Base-by-base conservation (phyloP, 192 early-diverging fungal genomes). In the Irineochytrium annulatum region DNA sequence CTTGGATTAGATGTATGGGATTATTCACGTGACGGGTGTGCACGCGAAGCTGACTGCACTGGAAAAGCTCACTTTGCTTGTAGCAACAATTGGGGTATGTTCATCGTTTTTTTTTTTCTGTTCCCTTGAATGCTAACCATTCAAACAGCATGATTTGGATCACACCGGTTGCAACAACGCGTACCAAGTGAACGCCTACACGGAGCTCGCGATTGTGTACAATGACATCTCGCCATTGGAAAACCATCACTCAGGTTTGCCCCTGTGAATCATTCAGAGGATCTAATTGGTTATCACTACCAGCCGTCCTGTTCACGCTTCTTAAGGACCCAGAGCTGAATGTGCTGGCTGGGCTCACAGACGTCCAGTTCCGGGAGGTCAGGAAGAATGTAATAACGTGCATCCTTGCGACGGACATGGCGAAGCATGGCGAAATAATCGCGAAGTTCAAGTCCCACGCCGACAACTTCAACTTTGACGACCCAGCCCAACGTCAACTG, bases 341-440 rank as follows among this genome's bases (percentile, higher is more conserved):
- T 37, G 44, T 78, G 28, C 51, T 70, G 3, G 57, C 16, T 28
- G 62, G 28, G 2, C 46, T 77, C 4, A 11, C 59, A 24, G 64
- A 53, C 31, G 49, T 35, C 11, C 60, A 64, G 41, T 70, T 66
- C 58, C 19, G 62, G 24, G 65, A 75, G 20, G 45, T 74, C 16
- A 55, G 77, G 43, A 79, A 79, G 52, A 65, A 67, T n/a, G 62
- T 79, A 43, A 65, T 79, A 28, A 54, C 53, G 30, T 79, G 76
- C 59, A 79, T 79, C 44, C 59, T 79, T 5, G 70, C 76, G 4
- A 79, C 77, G 1, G 77, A 79, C 52, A 76, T 79, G 77, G 69
- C 73, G 16, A 71, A 73, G 33, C 77, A 79, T 55, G 77, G 77
- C 26, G 70, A 78, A 55, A 63, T 76, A 19, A 33, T 78, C 52